A percentile compares a stretch with the other conserved stretches of the same genome.
Conservation (phyloP, 352 stramenopile species). For the Pythium apleroticum region DNA sequence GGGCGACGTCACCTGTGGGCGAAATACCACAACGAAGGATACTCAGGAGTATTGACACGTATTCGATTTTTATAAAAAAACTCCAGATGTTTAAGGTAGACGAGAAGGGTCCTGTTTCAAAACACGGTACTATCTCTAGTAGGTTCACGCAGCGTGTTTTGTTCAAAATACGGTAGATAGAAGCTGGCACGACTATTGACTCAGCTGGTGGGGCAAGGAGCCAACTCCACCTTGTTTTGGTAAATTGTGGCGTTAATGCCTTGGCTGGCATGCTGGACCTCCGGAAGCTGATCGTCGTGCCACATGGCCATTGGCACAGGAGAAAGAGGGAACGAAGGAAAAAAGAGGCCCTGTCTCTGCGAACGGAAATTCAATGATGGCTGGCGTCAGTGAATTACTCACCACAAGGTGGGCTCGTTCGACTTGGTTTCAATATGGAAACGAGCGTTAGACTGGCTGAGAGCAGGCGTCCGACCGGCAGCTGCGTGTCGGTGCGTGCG, state of each 20-base stretch:
- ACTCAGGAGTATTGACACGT: no score
- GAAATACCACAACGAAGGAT: no score
- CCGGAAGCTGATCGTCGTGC: conserved; percentile 15
- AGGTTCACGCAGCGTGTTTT: no score
- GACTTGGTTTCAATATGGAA: neutral
- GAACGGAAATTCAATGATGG: conserved; percentile 20
- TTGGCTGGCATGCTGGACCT: conserved; percentile 11
- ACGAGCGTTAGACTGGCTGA: neutral
- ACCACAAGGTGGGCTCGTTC: conserved; percentile 6
- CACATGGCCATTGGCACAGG: conserved; percentile 14
- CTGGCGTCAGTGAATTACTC: conserved; percentile 32
- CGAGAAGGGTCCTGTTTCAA: no score
- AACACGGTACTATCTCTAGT: no score
- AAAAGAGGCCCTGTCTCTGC: conserved; percentile 20
- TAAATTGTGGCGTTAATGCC: no score
- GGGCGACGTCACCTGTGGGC: neutral
- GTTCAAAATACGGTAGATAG: no score
- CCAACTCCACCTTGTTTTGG: no score
- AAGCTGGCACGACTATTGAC: no score
- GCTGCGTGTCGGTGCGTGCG: conserved; percentile 5
- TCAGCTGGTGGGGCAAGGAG: neutral
- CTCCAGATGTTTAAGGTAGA: no score
- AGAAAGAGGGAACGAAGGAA: conserved; percentile 27
- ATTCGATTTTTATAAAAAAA: no score
- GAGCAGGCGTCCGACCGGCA: conserved; percentile 4